Conservation (phyloP, 306 rosid genomes). For the Castanea mollissima region DNA sequence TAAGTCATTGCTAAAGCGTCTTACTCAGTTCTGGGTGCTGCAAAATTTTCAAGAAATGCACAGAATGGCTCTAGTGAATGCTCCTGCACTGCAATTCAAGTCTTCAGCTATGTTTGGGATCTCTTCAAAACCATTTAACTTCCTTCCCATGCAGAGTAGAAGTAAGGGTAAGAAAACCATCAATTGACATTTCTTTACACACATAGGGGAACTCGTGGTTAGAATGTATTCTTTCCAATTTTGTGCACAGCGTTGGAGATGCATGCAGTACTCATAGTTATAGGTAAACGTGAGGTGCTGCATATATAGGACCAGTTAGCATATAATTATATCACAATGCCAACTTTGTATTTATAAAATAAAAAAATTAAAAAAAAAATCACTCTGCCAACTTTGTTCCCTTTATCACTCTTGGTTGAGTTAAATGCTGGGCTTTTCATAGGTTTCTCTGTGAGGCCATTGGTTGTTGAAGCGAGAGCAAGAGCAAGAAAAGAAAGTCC, state of each 20-base stretch:
- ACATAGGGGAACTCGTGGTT: neutral
- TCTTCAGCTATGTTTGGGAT: constrained; percentile 40
- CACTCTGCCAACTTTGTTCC: neutral
- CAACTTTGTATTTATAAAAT: neutral
- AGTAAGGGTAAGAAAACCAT: constrained; percentile 37
- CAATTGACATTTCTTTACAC: neutral
- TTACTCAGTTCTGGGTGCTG: neutral
- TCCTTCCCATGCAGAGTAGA: constrained; percentile 36
- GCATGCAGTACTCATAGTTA: neutral
- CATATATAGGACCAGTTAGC: neutral
- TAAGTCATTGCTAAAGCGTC: neutral
- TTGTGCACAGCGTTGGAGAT: neutral
- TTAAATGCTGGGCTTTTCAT: constrained; percentile 10
- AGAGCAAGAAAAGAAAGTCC: constrained; percentile 63
- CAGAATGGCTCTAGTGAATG: constrained; percentile 39
- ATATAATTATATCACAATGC: neutral
- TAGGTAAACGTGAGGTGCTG: neutral
- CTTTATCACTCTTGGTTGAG: neutral
- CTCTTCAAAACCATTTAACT: constrained; percentile 29
- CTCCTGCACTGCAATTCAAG: constrained; percentile 37
- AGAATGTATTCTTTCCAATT: neutral
- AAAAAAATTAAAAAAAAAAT: neutral
- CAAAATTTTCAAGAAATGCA: neutral
- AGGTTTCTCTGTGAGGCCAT: constrained; percentile 47
- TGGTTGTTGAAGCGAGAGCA: constrained; percentile 57